These are phyloP conservation scores for Boletus rex-veris DNA, from an alignment of 768 basidiomycete species.

Conservation along the genomic window DNA sequence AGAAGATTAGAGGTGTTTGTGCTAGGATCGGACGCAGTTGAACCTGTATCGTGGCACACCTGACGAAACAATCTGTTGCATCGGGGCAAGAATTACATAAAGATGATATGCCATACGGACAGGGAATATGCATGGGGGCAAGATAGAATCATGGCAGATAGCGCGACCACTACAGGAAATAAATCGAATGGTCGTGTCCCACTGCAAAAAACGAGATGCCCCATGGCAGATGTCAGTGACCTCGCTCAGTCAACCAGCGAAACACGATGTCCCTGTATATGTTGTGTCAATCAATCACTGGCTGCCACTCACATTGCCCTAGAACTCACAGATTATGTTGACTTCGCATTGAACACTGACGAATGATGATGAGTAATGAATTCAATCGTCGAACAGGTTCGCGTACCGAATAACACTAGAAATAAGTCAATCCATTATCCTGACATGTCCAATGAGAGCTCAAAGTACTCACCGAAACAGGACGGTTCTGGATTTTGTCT, in stretches of 20 bases:
- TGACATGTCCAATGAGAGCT: not conserved
- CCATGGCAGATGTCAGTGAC: conserved; percentile 46
- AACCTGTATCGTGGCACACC: not conserved
- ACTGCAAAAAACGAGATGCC: not conserved
- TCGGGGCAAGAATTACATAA: not conserved
- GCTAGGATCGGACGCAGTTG: not conserved
- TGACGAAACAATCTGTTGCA: too few species aligned
- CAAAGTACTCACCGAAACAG: conserved; percentile 70
- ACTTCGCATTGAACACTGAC: conserved; percentile 93
- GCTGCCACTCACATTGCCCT: not conserved
- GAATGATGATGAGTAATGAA: not conserved
- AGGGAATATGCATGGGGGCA: too few species aligned
- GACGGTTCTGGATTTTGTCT: conserved; percentile 73
- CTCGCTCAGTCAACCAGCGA: conserved; percentile 78
- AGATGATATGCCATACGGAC: not conserved
- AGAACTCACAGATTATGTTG: conserved; percentile 80
- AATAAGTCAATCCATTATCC: not conserved
- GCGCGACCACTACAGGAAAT: too few species aligned
- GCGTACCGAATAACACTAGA: conserved; percentile 76
- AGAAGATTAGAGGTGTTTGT: conserved; percentile 50
- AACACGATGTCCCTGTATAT: conserved; percentile 72
- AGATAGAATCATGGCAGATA: too few species aligned
- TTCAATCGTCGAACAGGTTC: not conserved
- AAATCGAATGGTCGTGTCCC: not conserved
- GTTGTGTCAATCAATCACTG: not conserved